phyloP scores from a whole-genome alignment of 768 basidiomycete genomes.

The Termitomyces sp. region DNA sequence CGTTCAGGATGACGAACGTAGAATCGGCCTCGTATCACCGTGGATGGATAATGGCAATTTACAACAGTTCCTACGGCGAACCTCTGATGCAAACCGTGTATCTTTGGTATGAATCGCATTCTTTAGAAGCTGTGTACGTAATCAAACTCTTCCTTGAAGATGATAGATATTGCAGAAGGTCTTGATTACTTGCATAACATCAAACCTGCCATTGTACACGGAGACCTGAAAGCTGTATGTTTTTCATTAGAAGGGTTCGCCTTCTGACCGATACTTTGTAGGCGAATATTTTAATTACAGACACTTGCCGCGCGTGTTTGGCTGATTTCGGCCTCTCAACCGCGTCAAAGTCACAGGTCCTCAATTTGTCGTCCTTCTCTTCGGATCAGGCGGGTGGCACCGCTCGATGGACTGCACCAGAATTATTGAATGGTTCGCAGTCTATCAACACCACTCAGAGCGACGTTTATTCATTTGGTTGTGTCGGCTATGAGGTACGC shows the following conservation, averaged over 20 bases:
- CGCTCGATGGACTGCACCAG: slow-evolving; percentile 15
- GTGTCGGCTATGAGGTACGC: slow-evolving; percentile 26
- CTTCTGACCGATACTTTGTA: background rate
- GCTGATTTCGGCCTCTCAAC: slow-evolving; percentile 17
- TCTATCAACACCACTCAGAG: slow-evolving; percentile 14
- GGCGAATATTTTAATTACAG: slow-evolving; percentile 15
- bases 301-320: slow-evolving; percentile 11
- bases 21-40: slow-evolving; percentile 12
- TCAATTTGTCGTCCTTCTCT: slow-evolving; percentile 9
- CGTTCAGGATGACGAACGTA: slow-evolving; percentile 7
- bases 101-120: slow-evolving; percentile 5
- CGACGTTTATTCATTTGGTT: slow-evolving; percentile 29
- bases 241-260: background rate
- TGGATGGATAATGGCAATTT: slow-evolving; percentile 13
- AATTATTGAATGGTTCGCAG: slow-evolving; percentile 9
- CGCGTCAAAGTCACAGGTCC: slow-evolving; percentile 9
- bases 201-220: slow-evolving; percentile 12
- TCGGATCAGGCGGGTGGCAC: slow-evolving; percentile 8
- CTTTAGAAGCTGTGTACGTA: background rate
- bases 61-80: slow-evolving; percentile 1
- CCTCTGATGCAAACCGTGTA: slow-evolving; percentile 4
- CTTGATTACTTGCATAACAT: slow-evolving; percentile 9
- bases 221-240: slow-evolving; percentile 12
- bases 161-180: slow-evolving; percentile 12
- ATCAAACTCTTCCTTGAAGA: background rate